phyloP scores from a whole-genome alignment of 1,284 basidiomycete species.

The Cerioporus squamosus region DNA sequence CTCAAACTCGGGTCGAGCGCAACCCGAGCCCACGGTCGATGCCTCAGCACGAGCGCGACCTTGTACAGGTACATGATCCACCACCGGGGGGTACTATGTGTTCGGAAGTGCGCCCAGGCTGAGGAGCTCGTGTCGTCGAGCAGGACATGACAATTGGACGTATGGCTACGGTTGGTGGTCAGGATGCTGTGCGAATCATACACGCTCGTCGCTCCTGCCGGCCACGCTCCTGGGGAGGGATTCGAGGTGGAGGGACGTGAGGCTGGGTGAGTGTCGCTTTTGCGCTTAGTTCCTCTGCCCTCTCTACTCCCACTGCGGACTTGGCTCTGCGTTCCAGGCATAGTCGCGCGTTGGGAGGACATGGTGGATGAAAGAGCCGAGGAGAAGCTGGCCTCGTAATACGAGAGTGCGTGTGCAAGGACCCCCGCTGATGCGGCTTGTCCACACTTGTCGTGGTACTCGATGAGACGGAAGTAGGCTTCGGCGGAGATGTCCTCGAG shows the following conservation, averaged over 20 bases:
- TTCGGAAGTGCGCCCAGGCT: conserved; percentile 19
- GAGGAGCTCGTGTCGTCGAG: conserved; percentile 15
- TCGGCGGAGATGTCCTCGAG: conserved; percentile 23
- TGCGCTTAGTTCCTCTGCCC: neutral
- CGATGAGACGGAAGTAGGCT: conserved; percentile 23
- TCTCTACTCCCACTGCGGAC: neutral
- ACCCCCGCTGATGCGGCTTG: conserved; percentile 11
- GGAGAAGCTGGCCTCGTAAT: conserved; percentile 1
- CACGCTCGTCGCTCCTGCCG: no score
- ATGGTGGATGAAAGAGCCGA: neutral
- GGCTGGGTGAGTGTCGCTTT: no score
- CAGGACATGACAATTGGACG: conserved; percentile 13
- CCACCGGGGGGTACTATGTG: conserved; percentile 17
- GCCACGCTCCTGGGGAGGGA: neutral
- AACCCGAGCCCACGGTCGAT: conserved; percentile 10
- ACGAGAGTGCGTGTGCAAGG: conserved; percentile 15
- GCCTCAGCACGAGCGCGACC: conserved; percentile 18
- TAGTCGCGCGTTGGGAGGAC: neutral
- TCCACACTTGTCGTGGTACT: conserved; percentile 17
- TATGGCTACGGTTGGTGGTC: neutral
- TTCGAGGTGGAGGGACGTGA: neutral
- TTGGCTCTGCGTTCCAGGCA: conserved; percentile 3
- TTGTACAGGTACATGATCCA: conserved; percentile 25
- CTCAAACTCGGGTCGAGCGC: conserved; percentile 16
- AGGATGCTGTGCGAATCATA: neutral